Evolutionary conservation across 768 basidiomycete genomes (phyloP).

Genomic region (Termitomyces sp.): DNA sequence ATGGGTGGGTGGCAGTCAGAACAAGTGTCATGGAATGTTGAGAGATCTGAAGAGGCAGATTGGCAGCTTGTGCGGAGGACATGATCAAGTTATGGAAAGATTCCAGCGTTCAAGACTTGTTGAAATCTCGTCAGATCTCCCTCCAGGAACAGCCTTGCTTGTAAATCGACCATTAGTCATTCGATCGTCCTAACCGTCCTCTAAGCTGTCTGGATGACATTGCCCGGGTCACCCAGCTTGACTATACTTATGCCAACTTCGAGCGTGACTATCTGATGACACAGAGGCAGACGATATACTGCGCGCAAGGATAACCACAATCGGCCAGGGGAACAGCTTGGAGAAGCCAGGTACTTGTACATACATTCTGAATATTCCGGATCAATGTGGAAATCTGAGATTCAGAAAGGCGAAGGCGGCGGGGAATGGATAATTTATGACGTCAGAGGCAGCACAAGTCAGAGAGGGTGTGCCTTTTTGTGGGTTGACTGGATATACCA

Average conservation of each 20-base stretch:
- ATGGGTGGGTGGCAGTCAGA: slow-evolving; percentile 29
- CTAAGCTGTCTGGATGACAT: slow-evolving; percentile 58
- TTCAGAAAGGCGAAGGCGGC: slow-evolving; percentile 25
- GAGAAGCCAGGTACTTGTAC: slow-evolving; percentile 33
- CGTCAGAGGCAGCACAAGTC: slow-evolving; percentile 57
- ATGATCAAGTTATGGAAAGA: slow-evolving; percentile 55
- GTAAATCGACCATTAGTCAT: slow-evolving; percentile 34
- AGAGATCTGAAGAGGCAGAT: slow-evolving; percentile 35
- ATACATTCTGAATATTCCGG: background rate
- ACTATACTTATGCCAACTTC: slow-evolving; percentile 47
- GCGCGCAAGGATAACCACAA: slow-evolving; percentile 59
- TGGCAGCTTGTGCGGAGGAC: slow-evolving; percentile 52
- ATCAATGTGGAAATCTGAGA: background rate
- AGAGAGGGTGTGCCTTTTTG: slow-evolving; percentile 43
- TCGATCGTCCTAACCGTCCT: background rate
- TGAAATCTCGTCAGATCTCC: slow-evolving; percentile 40
- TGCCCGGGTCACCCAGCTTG: slow-evolving; percentile 42
- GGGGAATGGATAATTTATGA: slow-evolving; percentile 66
- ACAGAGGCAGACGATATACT: slow-evolving; percentile 52
- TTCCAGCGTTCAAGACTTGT: slow-evolving; percentile 36
- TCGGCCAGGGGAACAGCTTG: slow-evolving; percentile 59
- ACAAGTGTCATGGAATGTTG: slow-evolving; percentile 9
- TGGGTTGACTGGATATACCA: background rate
- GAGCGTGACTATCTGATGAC: slow-evolving; percentile 30
- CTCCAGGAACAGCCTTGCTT: slow-evolving; percentile 61